phyloP scores from a whole-genome alignment of 371 early-diverging fungal species.

The Mucor piriformis region DNA sequence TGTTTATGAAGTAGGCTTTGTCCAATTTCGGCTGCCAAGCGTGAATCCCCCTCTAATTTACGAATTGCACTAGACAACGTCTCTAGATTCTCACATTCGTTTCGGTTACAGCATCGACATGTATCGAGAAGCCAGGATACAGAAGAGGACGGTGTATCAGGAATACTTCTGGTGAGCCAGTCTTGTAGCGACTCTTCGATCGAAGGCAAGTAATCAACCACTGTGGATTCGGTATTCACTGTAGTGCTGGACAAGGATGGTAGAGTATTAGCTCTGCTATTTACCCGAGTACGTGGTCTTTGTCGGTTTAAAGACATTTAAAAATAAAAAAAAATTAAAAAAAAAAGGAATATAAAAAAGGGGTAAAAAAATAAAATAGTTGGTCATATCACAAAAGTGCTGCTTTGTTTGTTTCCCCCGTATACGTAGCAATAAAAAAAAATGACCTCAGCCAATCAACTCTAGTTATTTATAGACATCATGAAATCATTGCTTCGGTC shows the following conservation, averaged over 20 bases:
- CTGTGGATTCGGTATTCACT: background rate
- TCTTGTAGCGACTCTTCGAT: constrained; percentile 47
- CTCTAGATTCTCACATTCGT: constrained; percentile 35
- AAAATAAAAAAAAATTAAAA: background rate
- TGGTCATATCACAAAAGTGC: constrained; percentile 9
- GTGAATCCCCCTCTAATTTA: constrained; percentile 46
- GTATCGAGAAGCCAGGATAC: constrained; percentile 19
- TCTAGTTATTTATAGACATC: background rate
- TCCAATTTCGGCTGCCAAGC: constrained; percentile 55
- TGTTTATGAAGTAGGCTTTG: constrained; percentile 50
- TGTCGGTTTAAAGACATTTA: constrained; percentile 27
- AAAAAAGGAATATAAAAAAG: background rate
- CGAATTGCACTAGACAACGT: constrained; percentile 30
- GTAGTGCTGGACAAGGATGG: constrained; percentile 16
- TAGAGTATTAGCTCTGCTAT: constrained; percentile 15
- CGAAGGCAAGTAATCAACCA: constrained; percentile 16
- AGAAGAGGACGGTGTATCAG: constrained; percentile 28
- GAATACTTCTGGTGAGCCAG: constrained; percentile 38
- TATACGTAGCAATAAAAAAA: background rate
- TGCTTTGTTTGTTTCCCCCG: background rate
- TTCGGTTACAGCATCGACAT: constrained; percentile 42
- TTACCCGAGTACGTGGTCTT: constrained; percentile 9
- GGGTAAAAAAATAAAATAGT: background rate
- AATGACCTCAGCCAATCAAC: constrained; percentile 9
- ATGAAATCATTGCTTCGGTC: background rate